These are phyloP conservation scores for Boletus rufocinnamomeus DNA, from an alignment of 768 basidiomycete genomes.

Conservation along the genomic window DNA sequence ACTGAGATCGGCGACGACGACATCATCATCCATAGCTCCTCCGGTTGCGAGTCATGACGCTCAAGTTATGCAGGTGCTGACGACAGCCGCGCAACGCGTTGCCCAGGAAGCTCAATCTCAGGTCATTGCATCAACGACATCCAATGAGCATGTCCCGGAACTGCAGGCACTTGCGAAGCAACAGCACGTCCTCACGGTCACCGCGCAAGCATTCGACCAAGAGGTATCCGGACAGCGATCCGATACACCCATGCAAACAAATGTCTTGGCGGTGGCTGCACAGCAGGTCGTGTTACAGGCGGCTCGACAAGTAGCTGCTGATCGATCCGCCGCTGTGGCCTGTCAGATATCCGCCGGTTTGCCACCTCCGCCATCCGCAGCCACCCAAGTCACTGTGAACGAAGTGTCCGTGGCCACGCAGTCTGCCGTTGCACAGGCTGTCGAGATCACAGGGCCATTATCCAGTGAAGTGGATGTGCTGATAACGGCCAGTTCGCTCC, in stretches of 20 bases:
- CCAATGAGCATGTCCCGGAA: slow-evolving; percentile 48
- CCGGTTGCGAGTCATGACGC: slow-evolving; percentile 53
- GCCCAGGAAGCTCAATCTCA: slow-evolving; percentile 74
- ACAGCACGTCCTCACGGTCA: slow-evolving; percentile 71
- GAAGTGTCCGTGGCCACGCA: slow-evolving; percentile 65
- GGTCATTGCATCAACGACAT: slow-evolving; percentile 52
- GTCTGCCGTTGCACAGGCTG: slow-evolving; percentile 80
- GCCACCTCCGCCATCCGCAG: slow-evolving; percentile 32
- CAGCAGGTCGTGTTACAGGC: slow-evolving; percentile 83
- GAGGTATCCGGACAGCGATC: slow-evolving; percentile 58
- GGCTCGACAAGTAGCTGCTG: slow-evolving; percentile 58
- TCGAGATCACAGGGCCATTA: slow-evolving; percentile 69
- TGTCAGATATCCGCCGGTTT: slow-evolving; percentile 43
- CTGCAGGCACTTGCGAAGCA: slow-evolving; percentile 76
- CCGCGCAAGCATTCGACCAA: slow-evolving; percentile 75
- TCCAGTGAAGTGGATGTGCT: slow-evolving; percentile 83
- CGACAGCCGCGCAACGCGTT: slow-evolving; percentile 75
- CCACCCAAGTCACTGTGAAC: slow-evolving; percentile 51
- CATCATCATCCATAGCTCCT: slow-evolving; percentile 32
- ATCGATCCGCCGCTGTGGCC: slow-evolving; percentile 47
- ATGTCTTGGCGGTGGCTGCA: slow-evolving; percentile 69
- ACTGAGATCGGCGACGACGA: slow-evolving; percentile 33
- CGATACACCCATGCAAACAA: slow-evolving; percentile 50
- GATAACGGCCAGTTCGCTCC: slow-evolving; percentile 61
- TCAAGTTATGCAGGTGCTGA: slow-evolving; percentile 76